Evolutionary conservation across 2,329 filamentous ascomycete species (phyloP).

Genomic region (Rutstroemia sp.): DNA sequence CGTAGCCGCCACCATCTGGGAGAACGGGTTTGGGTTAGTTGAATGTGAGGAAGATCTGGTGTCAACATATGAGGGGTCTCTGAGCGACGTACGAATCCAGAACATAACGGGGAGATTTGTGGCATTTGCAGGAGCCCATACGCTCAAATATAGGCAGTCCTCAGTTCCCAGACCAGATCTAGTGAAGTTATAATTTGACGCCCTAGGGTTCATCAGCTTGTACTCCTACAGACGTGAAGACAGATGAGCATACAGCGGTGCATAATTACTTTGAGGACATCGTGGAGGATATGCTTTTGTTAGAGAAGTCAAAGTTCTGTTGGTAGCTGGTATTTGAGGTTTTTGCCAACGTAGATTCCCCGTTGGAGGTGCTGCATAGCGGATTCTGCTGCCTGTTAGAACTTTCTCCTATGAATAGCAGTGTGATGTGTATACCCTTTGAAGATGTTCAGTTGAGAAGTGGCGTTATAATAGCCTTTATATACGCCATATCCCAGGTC

Average conservation of each 20-base stretch:
- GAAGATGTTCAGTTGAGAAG: constrained; percentile 36
- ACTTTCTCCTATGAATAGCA: neutral
- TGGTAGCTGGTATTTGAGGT: constrained; percentile 21
- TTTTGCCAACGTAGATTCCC: constrained; percentile 38
- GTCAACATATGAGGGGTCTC: too few relatives aligned
- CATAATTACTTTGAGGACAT: constrained; percentile 29
- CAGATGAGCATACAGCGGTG: neutral
- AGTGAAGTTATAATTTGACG: constrained; percentile 10
- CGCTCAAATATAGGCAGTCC: constrained; percentile 33
- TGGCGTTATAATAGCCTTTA: constrained; percentile 34
- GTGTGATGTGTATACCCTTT: constrained; percentile 33
- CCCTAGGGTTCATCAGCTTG: neutral
- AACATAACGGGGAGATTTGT: constrained; percentile 32
- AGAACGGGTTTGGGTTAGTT: constrained; percentile 22
- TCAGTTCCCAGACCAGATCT: constrained; percentile 21
- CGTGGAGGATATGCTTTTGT: constrained; percentile 25
- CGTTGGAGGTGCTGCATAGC: constrained; percentile 36
- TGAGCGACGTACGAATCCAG: constrained; percentile 31
- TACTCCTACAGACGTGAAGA: neutral
- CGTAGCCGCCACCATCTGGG: constrained; percentile 30
- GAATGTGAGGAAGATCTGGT: constrained; percentile 14
- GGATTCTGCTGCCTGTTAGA: constrained; percentile 21
- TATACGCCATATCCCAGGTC: constrained; percentile 41
- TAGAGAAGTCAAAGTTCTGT: constrained; percentile 15
- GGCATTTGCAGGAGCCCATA: constrained; percentile 33